Conservation (phyloP, 331 rosid species). For the Pyracantha coccinea region DNA sequence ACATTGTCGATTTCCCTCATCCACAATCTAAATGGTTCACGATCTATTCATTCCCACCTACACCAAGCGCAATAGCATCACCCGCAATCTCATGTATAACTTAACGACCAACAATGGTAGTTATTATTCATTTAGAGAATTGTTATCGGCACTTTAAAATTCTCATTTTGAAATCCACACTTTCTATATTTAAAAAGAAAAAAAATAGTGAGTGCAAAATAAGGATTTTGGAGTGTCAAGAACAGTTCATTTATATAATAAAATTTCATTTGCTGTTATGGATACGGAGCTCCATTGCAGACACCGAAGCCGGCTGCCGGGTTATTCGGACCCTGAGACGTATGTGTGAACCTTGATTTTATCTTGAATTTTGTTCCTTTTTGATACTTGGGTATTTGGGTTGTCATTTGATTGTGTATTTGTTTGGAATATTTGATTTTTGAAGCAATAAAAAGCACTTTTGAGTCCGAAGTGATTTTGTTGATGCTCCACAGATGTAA, state of each 20-base stretch:
- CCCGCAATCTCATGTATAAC: constrained; percentile 26
- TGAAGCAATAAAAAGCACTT: not conserved
- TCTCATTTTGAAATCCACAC: too few relatives aligned
- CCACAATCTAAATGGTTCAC: not conserved
- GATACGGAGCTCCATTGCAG: constrained; percentile 94
- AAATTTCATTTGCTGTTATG: constrained; percentile 50
- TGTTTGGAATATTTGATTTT: not conserved
- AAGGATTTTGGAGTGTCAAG: too few relatives aligned
- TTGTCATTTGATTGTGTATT: not conserved
- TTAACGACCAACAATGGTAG: too few relatives aligned
- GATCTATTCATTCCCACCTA: not conserved
- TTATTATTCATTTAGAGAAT: too few relatives aligned
- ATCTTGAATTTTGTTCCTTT: too few relatives aligned
- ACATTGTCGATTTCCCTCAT: not conserved
- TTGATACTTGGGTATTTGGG: not conserved
- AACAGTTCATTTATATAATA: too few relatives aligned
- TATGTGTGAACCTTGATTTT: constrained; percentile 12
- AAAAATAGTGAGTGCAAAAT: not conserved
- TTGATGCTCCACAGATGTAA: not conserved
- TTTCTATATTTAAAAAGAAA: constrained; percentile 9
- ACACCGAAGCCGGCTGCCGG: constrained; percentile 60
- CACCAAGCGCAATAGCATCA: not conserved
- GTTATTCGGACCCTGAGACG: constrained; percentile 55
- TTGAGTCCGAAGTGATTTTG: not conserved
- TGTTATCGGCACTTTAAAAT: too few relatives aligned